phyloP scores from a whole-genome alignment of 371 early-diverging fungal species.

The Fennellomyces sp. region DNA sequence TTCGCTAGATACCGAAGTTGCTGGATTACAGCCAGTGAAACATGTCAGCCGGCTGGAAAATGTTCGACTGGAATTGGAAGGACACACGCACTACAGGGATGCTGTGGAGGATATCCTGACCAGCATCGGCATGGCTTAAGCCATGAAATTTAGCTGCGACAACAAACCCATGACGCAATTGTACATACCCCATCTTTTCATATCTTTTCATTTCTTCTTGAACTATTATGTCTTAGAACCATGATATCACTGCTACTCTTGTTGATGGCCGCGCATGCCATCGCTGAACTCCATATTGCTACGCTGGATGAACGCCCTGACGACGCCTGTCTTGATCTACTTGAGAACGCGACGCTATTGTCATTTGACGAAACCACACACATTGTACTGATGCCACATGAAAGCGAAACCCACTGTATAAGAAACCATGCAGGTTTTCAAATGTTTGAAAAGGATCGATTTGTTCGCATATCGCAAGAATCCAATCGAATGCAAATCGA shows the following conservation, averaged over 20 bases:
- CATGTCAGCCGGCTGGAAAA: slow-evolving; percentile 73
- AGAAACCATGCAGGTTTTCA: background rate
- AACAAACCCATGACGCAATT: slow-evolving; percentile 1
- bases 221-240: background rate
- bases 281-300: background rate
- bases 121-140: background rate
- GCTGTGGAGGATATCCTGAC: slow-evolving; percentile 20
- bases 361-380: background rate
- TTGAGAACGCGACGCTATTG: background rate
- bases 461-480: background rate
- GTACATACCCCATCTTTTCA: background rate
- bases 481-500: background rate
- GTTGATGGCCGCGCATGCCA: background rate
- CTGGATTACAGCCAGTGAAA: slow-evolving; percentile 77
- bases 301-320: background rate
- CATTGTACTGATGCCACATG: background rate
- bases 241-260: background rate
- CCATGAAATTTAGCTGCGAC: too few relatives aligned
- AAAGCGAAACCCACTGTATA: background rate
- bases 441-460: background rate
- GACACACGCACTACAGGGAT: slow-evolving; percentile 83
- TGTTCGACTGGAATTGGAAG: slow-evolving; percentile 76
- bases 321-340: background rate
- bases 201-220: background rate
- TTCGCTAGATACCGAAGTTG: slow-evolving; percentile 72